Percentiles rank a stretch among this genome's conserved stretches.
Conservation (phyloP, 768 basidiomycete genomes). For the Tephrocybe sp. region DNA sequence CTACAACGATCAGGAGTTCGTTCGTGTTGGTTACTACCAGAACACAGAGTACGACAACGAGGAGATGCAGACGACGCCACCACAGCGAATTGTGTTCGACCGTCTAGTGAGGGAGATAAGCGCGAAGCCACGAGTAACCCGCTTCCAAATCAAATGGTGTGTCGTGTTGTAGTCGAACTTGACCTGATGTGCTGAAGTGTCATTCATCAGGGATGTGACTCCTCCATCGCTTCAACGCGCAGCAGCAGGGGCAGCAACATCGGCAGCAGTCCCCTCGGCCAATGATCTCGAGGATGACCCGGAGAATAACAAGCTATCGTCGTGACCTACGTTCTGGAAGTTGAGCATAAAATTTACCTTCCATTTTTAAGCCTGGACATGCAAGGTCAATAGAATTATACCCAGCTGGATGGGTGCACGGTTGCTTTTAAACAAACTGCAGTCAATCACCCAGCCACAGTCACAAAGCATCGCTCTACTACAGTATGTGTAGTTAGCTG, state of each 20-base stretch:
- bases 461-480: background rate
- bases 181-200: background rate
- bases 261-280: slow-evolving; percentile 72
- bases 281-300: slow-evolving; percentile 53
- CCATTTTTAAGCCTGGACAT: background rate
- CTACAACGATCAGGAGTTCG: slow-evolving; percentile 97
- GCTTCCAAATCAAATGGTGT: slow-evolving; percentile 87
- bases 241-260: slow-evolving; percentile 61
- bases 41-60: slow-evolving; percentile 98
- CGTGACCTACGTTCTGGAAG: slow-evolving; percentile 16
- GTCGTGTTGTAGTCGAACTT: slow-evolving; percentile 18
- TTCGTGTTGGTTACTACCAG: slow-evolving; percentile 99
- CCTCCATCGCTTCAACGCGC: slow-evolving; percentile 43
- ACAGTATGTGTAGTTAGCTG: too few species aligned
- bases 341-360: background rate
- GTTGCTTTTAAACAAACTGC: background rate
- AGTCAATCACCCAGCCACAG: background rate
- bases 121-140: slow-evolving; percentile 89
- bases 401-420: background rate
- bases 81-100: slow-evolving; percentile 69
- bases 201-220: slow-evolving; percentile 54
- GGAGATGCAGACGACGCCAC: slow-evolving; percentile 78
- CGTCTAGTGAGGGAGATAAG: slow-evolving; percentile 84
- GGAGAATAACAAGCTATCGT: slow-evolving; percentile 21
- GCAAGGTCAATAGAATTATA: background rate